Percentiles rank a stretch among this genome's conserved stretches.
Evolutionary conservation across 257 asterid genomes (phyloP).

Genomic region (Solanum chilense): DNA sequence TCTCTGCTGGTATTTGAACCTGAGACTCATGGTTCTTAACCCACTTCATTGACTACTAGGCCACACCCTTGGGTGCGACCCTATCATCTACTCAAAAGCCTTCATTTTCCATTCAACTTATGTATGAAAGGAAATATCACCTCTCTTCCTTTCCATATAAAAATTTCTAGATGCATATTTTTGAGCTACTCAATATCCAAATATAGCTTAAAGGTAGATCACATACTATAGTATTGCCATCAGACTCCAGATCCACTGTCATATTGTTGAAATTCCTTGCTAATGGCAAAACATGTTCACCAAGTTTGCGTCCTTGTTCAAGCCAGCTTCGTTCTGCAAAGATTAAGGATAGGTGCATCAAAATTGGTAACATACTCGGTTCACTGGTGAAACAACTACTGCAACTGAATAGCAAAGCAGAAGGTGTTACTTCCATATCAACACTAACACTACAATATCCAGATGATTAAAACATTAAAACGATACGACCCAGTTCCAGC

Average conservation of each 20-base stretch:
- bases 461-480: neutral
- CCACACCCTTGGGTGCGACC: neutral
- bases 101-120: neutral
- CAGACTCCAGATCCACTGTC: constrained; percentile 68
- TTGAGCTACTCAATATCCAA: neutral
- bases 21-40: neutral
- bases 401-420: neutral
- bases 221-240: constrained; percentile 45
- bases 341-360: neutral
- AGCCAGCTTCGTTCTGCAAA: constrained; percentile 78
- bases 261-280: constrained; percentile 85
- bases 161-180: neutral
- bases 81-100: neutral
- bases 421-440: neutral
- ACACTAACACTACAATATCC: neutral
- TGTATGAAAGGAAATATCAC: neutral
- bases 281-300: constrained; percentile 93
- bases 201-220: constrained; percentile 4
- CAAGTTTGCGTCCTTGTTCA: constrained; percentile 86
- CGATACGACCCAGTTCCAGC: neutral
- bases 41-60: neutral
- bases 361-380: neutral
- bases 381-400: neutral
- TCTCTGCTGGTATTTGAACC: neutral
- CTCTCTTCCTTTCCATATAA: neutral